Base-by-base conservation (phyloP, 2,329 filamentous ascomycete species). In the Cytospora piceicola region DNA sequence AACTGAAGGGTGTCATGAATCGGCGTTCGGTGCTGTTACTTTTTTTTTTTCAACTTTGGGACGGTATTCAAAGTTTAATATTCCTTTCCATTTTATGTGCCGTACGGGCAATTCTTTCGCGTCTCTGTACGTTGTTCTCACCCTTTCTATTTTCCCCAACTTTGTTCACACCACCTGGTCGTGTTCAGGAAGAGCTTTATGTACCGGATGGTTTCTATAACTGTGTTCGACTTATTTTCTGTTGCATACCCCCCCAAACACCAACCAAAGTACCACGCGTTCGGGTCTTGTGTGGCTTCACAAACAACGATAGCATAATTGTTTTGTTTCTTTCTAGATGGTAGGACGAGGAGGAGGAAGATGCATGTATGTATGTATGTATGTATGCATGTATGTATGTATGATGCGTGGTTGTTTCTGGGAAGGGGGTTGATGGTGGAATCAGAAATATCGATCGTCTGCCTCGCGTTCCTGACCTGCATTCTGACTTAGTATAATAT, bases 51-150 rank as follows among this genome's bases (percentile, higher is more conserved):
- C 63, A 61, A 49, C 36, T n/a, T 52, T 27, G 49, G 51, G 52
- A 58, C 34, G 46, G 57, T 57, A 66, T 54, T 39, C 32, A 61
- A 52, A 53, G 66, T 30, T 51, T 63, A 63, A 61, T 68, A 67
- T 65, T 66, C 52, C 63, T 53, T 24, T 55, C 36, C 51, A 32
- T 34, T 51, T 14, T 46, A 36, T 57, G 54, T 46, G 42, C 53
- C 61, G 34, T 34, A 24, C 22, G 54, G 39, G 53, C 61, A 57
- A 32, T 39, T 53, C 24, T 49, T 49, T 11, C 11, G n/a, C 46
- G 46, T 49, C 46, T 24, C 4, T 49, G 46, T 49, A 57, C 29
- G 9, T 51, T 24, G 30, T 46, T 57, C 51, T 42, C 46, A 39
- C 27, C 52, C 11, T 49, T 57, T 63, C n/a, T 39, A 15, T 22